Evolutionary conservation across 768 basidiomycete genomes (phyloP), one percentile per base, ranked within the genome.

Genomic region (Naganishia friedmannii): DNA sequence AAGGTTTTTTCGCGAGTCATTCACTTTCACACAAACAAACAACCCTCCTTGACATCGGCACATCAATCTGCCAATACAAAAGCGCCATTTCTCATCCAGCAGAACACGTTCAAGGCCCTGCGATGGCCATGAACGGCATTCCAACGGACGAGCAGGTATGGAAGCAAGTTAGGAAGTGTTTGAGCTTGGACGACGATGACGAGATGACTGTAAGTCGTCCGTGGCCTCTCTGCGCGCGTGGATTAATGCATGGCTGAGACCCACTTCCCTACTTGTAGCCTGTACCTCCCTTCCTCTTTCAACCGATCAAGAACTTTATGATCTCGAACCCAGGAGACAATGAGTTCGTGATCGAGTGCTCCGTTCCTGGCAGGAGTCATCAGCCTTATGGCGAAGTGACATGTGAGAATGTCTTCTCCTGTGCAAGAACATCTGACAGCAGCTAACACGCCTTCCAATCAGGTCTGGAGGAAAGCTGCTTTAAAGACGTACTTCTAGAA

Each of bases 381-480:
- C 65, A 57, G 10, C 53, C 51, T 1, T 70, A 37, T 28, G 70
- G 70, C n/a, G 56, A 46, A 2, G 37, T 57, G 0, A 70, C 70
- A n/a, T 70, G 70, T 66, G 57, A 39, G 70, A 15, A 21, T 51
- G 48, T 12, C 54, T n/a, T 0, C 3, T 28, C 42, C 21, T 26
- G 28, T 34, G 28, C 8, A 46, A 54, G 19, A 17, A 48, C n/a
- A 29, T 15, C 19, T 9, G 21, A 42, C 7, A 15, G 19, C 23
- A 28, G 9, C 51, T 37, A 13, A 23, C 48, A 26, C 7, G 42
- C 15, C 15, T 10, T 42, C 26, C 15, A 34, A 4, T 28, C 19
- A 70, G 70, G 70, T 31, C 32, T 66, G n/a, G 70, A 70, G 32
- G 65, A 70, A 1, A 17, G 2, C 1, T 70, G 70, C 55, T 57